Base-by-base conservation (phyloP, 2,329 filamentous ascomycete genomes). In the Sordariomycetes sp. region DNA sequence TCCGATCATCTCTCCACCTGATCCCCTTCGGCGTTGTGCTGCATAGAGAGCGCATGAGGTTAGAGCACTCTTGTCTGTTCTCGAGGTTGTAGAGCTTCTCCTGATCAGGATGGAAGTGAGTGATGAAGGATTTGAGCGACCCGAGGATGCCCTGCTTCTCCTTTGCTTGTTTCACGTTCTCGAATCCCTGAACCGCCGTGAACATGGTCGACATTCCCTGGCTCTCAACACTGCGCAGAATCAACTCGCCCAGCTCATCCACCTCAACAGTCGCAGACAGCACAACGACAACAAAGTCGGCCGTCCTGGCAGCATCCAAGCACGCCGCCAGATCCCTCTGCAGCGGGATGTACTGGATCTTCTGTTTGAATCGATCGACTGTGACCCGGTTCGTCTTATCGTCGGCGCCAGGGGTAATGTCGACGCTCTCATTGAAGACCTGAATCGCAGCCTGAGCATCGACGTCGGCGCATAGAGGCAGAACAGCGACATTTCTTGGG, bases 151-250 rank as follows among this genome's bases (percentile, higher is more conserved):
- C 81, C 1, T 77, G 69, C 38, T 81, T 72, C 54, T 82, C 81
- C 59, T 95, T 95, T 8, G 78, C 69, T 1, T 86, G 79, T 45
- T 94, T 82, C 25, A 94, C 65, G 39, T 72, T 74, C 37, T 90
- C 81, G 10, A 96, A 64, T 5, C 79, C 79, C 49, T 93, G 82
- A 1, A 93, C 86, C 10, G 86, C 74, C 0, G 86, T 86, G 49
- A 94, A 76, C n/a, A 93, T 73, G 16, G 87, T 96, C 1, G 90
- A 94, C 45, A 98, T 77, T 49, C 92, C 92, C 61, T 98, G 92
- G 47, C 86, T 85, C 62, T 95, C 88, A 21, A 96, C 80, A 31
- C 83, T 82, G 47, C 86, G 78, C 41, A 98, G 66, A 38, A 96
- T 80, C 46, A 86, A 64, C 59, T 96, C 87, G 42, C 88, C 90